Evolutionary conservation across 2,329 filamentous ascomycete species (phyloP), one percentile per base, ranked within the genome.

Genomic region (Microsporum audouinii): DNA sequence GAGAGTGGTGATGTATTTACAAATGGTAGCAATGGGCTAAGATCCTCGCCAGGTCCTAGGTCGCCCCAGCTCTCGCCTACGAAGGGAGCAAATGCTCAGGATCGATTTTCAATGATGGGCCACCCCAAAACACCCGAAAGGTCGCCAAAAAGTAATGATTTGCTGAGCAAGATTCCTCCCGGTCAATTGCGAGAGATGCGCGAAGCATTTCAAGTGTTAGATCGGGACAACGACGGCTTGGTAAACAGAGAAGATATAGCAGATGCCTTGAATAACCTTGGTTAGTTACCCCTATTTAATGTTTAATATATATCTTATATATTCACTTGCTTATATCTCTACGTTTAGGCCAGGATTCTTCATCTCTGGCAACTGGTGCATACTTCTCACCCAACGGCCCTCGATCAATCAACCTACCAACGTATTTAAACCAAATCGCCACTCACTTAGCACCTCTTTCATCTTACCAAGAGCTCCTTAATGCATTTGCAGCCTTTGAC

Each of bases 401-500:
- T 1, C 84, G 88, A 65, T 88, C 87, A 1, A 87, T 96, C 68
- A 88, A 88, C 55, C 84, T 99, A 45, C 89, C 91, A 0, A 84
- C 86, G 2, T 99, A 95, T 71, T 81, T 99, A 27, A 92, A 90
- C 70, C 87, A 86, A 0, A 79, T 99, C 1, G 88, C 91, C 0
- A 82, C 84, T 7, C 82, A 88, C 1, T 79, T 97, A 2, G 83
- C 84, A 0, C 82, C 85, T 0, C 79, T 97, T 17, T 95, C 89
- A 0, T 86, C 88, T 0, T 83, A 85, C 27, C 82, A 84, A 14
- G 94, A 99, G 71, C 81, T 99, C 7, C 78, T 90, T 23, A 92
- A 91, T 1, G 94, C 94, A 0, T 92, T 99, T 67, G 90, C 90
- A 1, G 94, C 94, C 0, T 97, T 97, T 71, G 94, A 99, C 70